Evolutionary conservation across 805 yeast species (phyloP), one percentile per base, ranked within the genome.

Genomic region (Monosporozyma yasuniensis): DNA sequence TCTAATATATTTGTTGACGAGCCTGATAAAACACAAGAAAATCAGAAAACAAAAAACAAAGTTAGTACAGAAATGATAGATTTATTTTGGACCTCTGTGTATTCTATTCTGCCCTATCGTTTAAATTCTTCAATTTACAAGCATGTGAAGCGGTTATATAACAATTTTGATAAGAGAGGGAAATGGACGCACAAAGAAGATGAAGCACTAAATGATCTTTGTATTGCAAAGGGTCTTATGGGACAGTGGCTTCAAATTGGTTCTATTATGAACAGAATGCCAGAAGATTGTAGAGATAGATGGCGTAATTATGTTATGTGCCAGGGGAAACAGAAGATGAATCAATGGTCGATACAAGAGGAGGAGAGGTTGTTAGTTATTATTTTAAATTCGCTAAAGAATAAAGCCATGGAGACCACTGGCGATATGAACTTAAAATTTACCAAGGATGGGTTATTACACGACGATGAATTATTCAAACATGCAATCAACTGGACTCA

Each of bases 251-350:
- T 84, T 59, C 69, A 72, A 22, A 85, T 89, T 53, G 96, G 96
- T 4, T 73, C 74, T 43, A 68, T 71, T 11, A 72, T 89, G 80
- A 84, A 83, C 10, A 72, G 96, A 58, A 88, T 89, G 96, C 96
- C 97, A 0, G 96, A 89, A 60, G 97, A 89, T 66, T 88, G 96
- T 66, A 75, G 96, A 55, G 97, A 89, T 64, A 72, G 96, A 53
- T 89, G 95, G 95, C 74, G 96, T 64, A 89, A 89, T 63, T 88
- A 88, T 62, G 83, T 87, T 53, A 88, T 87, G 64, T 88, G 96
- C 68, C 96, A 96, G 14, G 73, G 70, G 19, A 76, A 76, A 49
- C 72, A 96, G 53, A 76, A 78, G 10, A 74, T 74, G 48, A 83
- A 83, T 64, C 84, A 83, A 61, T 89, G 96, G 96, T 69, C 81